Evolutionary conservation across 106 monocot species (phyloP).

Genomic region (Narthecium ossifragum): DNA sequence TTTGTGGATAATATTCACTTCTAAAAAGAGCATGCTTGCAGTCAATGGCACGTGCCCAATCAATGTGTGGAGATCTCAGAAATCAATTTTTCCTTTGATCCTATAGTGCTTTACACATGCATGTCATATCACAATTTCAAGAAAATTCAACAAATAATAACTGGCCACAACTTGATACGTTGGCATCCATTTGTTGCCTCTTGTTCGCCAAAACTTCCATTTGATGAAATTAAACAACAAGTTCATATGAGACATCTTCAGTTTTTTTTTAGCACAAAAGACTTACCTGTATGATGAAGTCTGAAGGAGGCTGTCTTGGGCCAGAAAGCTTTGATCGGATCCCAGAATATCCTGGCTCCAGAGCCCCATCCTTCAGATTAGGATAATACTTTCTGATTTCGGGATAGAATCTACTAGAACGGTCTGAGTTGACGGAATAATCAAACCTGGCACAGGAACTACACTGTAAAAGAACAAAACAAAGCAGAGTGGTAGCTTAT

Average conservation of each 20-base stretch:
- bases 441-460: conserved; percentile 75
- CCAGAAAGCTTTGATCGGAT: conserved; percentile 86
- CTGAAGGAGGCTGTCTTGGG: conserved; percentile 53
- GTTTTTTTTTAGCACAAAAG: not conserved
- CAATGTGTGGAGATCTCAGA: too few relatives aligned
- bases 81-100: too few relatives aligned
- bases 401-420: conserved; percentile 59
- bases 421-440: conserved; percentile 70
- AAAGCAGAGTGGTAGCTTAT: too few relatives aligned
- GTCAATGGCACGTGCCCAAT: too few relatives aligned
- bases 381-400: conserved; percentile 94
- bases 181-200: not conserved
- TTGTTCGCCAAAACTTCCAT: too few relatives aligned
- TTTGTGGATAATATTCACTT: too few relatives aligned
- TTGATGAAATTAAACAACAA: not conserved
- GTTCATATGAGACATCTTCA: too few relatives aligned
- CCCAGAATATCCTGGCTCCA: conserved; percentile 89
- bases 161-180: not conserved
- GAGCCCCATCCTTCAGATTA: conserved; percentile 68
- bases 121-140: not conserved
- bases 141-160: not conserved
- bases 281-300: conserved; percentile 84
- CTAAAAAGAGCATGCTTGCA: too few relatives aligned
- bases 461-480: too few relatives aligned
- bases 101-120: not conserved